These are phyloP conservation scores for Kodamaea leandrae DNA, from an alignment of 805 yeast species.

Conservation along the genomic window DNA sequence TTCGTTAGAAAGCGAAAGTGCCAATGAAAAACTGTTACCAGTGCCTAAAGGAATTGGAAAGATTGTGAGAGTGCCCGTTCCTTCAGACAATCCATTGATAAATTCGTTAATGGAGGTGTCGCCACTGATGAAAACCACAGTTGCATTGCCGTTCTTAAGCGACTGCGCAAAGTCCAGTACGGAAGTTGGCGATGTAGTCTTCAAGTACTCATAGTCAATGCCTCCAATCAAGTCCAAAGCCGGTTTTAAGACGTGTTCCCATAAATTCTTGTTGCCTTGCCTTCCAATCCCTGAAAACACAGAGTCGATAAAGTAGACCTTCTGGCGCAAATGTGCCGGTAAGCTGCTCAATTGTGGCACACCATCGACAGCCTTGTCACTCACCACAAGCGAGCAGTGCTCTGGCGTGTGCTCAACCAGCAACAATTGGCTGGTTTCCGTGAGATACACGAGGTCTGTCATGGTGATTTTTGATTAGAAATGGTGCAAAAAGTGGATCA, in stretches of 20 bases:
- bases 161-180: constrained; percentile 39
- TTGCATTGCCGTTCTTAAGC: constrained; percentile 24
- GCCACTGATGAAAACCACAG: constrained; percentile 71
- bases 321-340: constrained; percentile 11
- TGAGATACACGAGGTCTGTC: constrained; percentile 5
- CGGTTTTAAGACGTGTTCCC: constrained; percentile 45
- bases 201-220: constrained; percentile 39
- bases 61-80: constrained; percentile 19
- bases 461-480: no score
- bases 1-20: constrained; percentile 44
- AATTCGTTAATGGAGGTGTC: constrained; percentile 84
- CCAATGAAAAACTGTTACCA: constrained; percentile 76
- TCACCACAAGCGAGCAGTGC: not conserved
- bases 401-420: constrained; percentile 7
- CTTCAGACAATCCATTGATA: constrained; percentile 45
- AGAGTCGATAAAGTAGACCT: constrained; percentile 45
- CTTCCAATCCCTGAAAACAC: constrained; percentile 48
- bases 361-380: not conserved
- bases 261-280: constrained; percentile 31
- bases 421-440: constrained; percentile 7
- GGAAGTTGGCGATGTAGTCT: constrained; percentile 40
- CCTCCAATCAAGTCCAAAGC: constrained; percentile 35
- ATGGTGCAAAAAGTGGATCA: no score
- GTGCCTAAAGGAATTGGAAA: constrained; percentile 72
- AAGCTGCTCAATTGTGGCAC: not conserved